Percentiles rank a stretch among this genome's conserved stretches.
phyloP scores from a whole-genome alignment of 176 grass and related monocot genomes.

The Poa annua region DNA sequence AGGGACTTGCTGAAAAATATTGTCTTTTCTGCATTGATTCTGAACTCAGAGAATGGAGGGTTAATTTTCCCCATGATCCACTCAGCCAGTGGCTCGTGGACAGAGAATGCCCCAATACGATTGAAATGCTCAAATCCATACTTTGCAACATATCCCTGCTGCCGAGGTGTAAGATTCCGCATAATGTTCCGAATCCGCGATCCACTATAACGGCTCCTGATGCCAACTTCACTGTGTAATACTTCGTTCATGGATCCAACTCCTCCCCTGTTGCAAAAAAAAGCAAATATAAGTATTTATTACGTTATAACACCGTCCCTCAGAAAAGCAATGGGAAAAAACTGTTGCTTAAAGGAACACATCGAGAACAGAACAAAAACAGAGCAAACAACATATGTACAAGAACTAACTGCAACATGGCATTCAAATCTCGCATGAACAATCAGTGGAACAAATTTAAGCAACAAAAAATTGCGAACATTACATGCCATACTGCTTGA shows the following conservation, averaged over 20 bases:
- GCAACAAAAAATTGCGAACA: background rate
- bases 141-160: constrained; percentile 11
- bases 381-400: background rate
- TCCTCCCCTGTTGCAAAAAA: constrained; percentile 2
- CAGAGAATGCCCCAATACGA: background rate
- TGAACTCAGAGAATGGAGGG: constrained; percentile 21
- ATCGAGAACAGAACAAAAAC: background rate
- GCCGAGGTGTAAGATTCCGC: constrained; percentile 7
- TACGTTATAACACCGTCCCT: background rate
- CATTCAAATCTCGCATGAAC: background rate
- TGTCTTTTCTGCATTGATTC: background rate
- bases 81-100: constrained; percentile 7
- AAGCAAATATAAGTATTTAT: background rate
- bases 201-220: constrained; percentile 15
- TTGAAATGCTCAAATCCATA: constrained; percentile 19
- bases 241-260: constrained; percentile 21
- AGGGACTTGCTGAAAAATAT: constrained; percentile 21
- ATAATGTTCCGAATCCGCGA: background rate
- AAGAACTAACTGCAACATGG: background rate
- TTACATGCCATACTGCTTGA: background rate
- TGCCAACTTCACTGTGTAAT: background rate
- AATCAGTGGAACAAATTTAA: background rate
- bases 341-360: background rate
- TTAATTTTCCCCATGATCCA: constrained; percentile 30
- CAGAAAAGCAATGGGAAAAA: background rate